Evolutionary conservation across 805 yeast species (phyloP).

Genomic region (Candida ipomoeae): DNA sequence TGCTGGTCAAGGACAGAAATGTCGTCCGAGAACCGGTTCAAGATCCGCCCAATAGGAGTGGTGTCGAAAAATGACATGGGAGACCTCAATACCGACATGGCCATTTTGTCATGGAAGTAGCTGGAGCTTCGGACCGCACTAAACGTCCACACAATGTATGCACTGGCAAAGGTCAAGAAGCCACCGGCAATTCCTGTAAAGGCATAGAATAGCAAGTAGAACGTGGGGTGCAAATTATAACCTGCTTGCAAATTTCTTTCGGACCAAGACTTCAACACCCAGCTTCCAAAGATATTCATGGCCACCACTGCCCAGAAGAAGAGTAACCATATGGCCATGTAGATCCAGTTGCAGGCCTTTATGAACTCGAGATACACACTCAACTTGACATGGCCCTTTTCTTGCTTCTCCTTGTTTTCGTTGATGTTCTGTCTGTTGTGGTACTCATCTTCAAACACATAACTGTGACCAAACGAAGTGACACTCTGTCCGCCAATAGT

Average conservation of each 20-base stretch:
- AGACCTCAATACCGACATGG: conserved; percentile 29
- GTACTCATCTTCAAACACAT: conserved; percentile 26
- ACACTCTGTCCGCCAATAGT: conserved; percentile 27
- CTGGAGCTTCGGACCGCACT: conserved; percentile 29
- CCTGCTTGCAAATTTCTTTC: conserved; percentile 26
- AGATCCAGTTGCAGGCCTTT: conserved; percentile 30
- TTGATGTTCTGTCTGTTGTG: conserved; percentile 15
- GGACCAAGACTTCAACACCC: conserved; percentile 35
- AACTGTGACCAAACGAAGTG: conserved; percentile 32
- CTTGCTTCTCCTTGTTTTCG: conserved; percentile 14
- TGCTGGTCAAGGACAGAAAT: conserved; percentile 30
- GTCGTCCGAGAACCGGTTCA: conserved; percentile 39
- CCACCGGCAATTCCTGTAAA: conserved; percentile 28
- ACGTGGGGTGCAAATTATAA: conserved; percentile 22
- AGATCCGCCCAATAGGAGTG: conserved; percentile 38
- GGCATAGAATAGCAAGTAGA: conserved; percentile 26
- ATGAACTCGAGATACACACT: conserved; percentile 27
- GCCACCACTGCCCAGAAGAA: conserved; percentile 23
- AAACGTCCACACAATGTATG: conserved; percentile 29
- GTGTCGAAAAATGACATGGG: conserved; percentile 43
- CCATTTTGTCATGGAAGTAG: conserved; percentile 37
- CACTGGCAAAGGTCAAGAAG: conserved; percentile 23
- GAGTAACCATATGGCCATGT: conserved; percentile 17
- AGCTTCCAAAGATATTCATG: conserved; percentile 23
- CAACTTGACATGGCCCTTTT: conserved; percentile 29